These are phyloP conservation scores for Acacia acuminata DNA, from an alignment of 306 rosid genomes.

Conservation along the genomic window DNA sequence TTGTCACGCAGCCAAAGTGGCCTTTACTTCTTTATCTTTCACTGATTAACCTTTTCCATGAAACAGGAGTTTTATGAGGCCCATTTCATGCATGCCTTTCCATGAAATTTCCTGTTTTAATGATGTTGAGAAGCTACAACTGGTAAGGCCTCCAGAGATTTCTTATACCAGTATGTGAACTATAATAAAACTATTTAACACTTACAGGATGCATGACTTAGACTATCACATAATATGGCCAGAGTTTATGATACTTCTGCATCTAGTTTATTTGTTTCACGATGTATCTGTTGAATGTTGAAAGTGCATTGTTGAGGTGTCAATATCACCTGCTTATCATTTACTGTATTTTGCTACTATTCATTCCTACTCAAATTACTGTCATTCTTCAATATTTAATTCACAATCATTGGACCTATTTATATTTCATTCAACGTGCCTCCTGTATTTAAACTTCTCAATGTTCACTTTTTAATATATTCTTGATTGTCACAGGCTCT, in stretches of 20 bases:
- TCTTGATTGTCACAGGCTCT: constrained; percentile 56
- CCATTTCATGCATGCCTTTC: constrained; percentile 67
- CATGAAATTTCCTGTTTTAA: constrained; percentile 82
- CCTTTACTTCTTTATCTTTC: constrained; percentile 17
- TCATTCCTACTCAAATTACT: neutral
- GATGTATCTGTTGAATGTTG: neutral
- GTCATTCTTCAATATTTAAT: neutral
- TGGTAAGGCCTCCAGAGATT: constrained; percentile 57
- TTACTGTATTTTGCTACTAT: neutral
- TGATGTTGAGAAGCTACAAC: constrained; percentile 78
- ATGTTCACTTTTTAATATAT: constrained; percentile 18
- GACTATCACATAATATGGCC: constrained; percentile 9
- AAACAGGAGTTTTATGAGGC: constrained; percentile 71
- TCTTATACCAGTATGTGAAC: neutral
- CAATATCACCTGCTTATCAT: neutral
- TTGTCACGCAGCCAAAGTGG: neutral
- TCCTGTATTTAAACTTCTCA: constrained; percentile 6
- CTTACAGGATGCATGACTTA: neutral
- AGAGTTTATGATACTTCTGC: constrained; percentile 2
- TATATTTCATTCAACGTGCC: neutral
- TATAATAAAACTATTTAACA: constrained; percentile 6
- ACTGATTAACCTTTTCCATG: constrained; percentile 34
- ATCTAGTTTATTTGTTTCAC: neutral
- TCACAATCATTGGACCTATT: neutral
- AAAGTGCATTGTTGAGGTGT: neutral